Percentiles rank a stretch among this genome's conserved stretches.
Evolutionary conservation across 2,329 filamentous ascomycete genomes (phyloP).

Genomic region (Canariomyces notabilis): DNA sequence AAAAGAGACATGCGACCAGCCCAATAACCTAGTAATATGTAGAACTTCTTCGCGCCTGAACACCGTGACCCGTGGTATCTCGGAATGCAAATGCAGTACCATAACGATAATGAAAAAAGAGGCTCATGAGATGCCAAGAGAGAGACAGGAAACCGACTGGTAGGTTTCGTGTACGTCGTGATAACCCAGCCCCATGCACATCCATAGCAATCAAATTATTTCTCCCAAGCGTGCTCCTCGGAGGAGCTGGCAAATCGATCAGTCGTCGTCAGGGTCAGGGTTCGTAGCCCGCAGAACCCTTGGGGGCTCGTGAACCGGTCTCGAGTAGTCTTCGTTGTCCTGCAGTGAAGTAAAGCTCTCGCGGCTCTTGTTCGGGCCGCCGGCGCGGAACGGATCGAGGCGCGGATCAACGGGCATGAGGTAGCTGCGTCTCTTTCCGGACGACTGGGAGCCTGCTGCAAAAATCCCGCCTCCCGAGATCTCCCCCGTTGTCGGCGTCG

Average conservation of each 20-base stretch:
- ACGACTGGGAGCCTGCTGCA: slow-evolving; percentile 16
- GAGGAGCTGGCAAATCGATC: slow-evolving; percentile 6
- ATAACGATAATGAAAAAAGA: slow-evolving; percentile 5
- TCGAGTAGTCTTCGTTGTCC: slow-evolving; percentile 62
- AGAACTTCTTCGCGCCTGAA: slow-evolving; percentile 22
- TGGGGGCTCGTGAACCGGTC: slow-evolving; percentile 48
- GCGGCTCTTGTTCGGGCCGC: slow-evolving; percentile 51
- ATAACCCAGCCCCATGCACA: neutral
- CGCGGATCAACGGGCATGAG: slow-evolving; percentile 58
- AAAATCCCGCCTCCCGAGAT: slow-evolving; percentile 13
- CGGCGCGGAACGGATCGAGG: slow-evolving; percentile 57
- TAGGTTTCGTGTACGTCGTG: slow-evolving; percentile 31
- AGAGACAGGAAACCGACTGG: slow-evolving; percentile 7
- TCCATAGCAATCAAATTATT: slow-evolving; percentile 1
- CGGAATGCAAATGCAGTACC: slow-evolving; percentile 33
- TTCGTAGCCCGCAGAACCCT: slow-evolving; percentile 59
- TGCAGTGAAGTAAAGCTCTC: slow-evolving; percentile 60
- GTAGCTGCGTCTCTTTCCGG: slow-evolving; percentile 41
- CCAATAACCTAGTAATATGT: neutral
- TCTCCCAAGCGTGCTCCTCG: neutral
- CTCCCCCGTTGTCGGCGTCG: slow-evolving; percentile 35
- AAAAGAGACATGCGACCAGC: neutral
- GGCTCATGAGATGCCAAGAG: slow-evolving; percentile 2
- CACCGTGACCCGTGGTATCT: slow-evolving; percentile 47
- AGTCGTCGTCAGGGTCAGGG: slow-evolving; percentile 47